phyloP scores from a whole-genome alignment of 345 rosid species.

The Camelina laxa region DNA sequence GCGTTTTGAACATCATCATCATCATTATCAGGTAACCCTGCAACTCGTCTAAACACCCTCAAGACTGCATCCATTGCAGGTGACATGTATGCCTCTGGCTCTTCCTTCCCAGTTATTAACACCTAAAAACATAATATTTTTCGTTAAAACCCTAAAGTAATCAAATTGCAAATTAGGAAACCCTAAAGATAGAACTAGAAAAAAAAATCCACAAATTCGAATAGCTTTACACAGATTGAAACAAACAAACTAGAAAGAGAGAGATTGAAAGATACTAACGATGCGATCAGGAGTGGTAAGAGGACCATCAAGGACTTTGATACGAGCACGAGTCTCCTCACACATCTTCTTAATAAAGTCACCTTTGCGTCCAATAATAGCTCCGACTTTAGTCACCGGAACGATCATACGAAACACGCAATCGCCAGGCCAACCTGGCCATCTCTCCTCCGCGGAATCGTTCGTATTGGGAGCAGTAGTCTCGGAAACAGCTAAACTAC shows the following conservation, averaged over 20 bases:
- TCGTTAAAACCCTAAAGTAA: no score
- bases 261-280: constrained; percentile 48
- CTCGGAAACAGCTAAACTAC: constrained; percentile 29
- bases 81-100: constrained; percentile 55
- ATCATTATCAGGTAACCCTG: constrained; percentile 51
- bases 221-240: neutral
- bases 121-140: constrained; percentile 44
- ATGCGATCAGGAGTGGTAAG: constrained; percentile 64
- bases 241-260: constrained; percentile 1
- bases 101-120: constrained; percentile 64
- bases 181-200: constrained; percentile 14
- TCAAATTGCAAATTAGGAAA: neutral
- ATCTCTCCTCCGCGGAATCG: constrained; percentile 49
- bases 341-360: constrained; percentile 91
- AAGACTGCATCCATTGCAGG: constrained; percentile 72
- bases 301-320: constrained; percentile 82
- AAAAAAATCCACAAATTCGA: constrained; percentile 20
- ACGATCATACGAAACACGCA: constrained; percentile 82
- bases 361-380: constrained; percentile 88
- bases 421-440: constrained; percentile 96
- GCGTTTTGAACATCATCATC: constrained; percentile 49
- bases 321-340: constrained; percentile 84
- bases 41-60: constrained; percentile 60
- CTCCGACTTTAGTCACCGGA: constrained; percentile 74
- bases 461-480: neutral